Base-by-base conservation (phyloP, 768 basidiomycete species). In the Phanerochaete carnosa region DNA sequence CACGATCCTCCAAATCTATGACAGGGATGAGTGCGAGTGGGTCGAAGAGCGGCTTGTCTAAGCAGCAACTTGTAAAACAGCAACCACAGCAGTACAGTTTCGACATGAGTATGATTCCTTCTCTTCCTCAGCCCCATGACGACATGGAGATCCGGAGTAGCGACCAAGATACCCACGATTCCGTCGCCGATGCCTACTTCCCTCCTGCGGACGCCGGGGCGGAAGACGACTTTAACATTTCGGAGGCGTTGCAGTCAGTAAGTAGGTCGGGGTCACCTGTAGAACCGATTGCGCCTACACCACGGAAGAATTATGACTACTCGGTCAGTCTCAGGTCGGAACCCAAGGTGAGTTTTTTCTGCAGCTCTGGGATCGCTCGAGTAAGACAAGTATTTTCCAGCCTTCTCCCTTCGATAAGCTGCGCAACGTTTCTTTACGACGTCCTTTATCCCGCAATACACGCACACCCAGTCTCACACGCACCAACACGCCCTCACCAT, bases 1-100 rank as follows among this genome's bases (percentile, higher is more conserved):
- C 78, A 11, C 75, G 80, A 37, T 77, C 78, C 16, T 72, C 73
- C 58, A 73, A 74, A 37, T 75, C 62, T 15, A 35, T 54, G 45
- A 46, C 47, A n/a, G 46, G 54, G 45, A 46, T 54, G 32, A 55
- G 52, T 30, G 29, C 53, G 28, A 66, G 68, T 5, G 59, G 26
- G 5, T 73, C 72, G 6, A 54, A 65, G 16, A 60, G 59, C 3
- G 57, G 63, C 32, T 50, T 53, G 1, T 33, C 56, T n/a, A 60
- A 52, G 25, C 58, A 26, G 32, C 16, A 29, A 1, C 23, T 23
- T 49, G 45, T 12, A 26, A 28, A 19, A 15, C 50, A 45, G 39
- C 58, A 53, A 29, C 35, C 29, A 11, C 58, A 62, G 22, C 64
- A 71, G 16, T 64, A 65, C 12, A 74, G 70, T 57, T 75, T 76